Base-by-base conservation (phyloP, 2,329 filamentous ascomycete genomes). In the Aspergillus sp. region DNA sequence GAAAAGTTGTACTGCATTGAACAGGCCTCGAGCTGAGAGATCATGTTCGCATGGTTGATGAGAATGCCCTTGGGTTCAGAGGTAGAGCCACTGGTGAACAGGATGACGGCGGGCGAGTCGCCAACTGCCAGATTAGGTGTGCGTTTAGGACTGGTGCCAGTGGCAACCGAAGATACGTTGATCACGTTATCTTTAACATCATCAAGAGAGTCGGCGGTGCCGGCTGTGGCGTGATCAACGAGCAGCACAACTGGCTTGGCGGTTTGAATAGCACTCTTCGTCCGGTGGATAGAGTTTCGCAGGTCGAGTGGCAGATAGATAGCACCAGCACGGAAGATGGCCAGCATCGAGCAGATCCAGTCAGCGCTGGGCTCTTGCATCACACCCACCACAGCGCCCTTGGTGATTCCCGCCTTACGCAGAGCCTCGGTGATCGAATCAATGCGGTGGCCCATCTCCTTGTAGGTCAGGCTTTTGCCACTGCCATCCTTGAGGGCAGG, bases 51-150 rank as follows among this genome's bases (percentile, higher is more conserved):
- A 36, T 66, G 57, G 3, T 33, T 54, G 19, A 50, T 27, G 3
- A 72, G 44, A 13, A 74, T 62, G 5, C 71, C 71, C 52, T 75
- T 75, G 2, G 73, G 72, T 0, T 35, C 56, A 2, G 58, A 57
- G 2, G 59, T 60, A 0, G 53, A 50, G 2, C 59, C 59, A 45
- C 56, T 59, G 3, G 57, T 60, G 39, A 50, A 73, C 3, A 73
- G 47, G 4, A 72, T 51, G 2, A 33, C 64, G 57, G 7, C 67
- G 60, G 6, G 57, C 55, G 32, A 64, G 54, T 41, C 60, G 3
- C 10, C 12, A 7, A n/a, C 36, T 5, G 36, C 36, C 9, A 13
- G 36, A 28, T 38, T 38, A 7, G 27, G 26, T 6, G 27, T n/a
- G 6, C n/a, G 36, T 38, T 38, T 13, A 19, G 7, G 13, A 9